Conservation (phyloP, 352 stramenopile species). For the Lagenidium sp. region DNA sequence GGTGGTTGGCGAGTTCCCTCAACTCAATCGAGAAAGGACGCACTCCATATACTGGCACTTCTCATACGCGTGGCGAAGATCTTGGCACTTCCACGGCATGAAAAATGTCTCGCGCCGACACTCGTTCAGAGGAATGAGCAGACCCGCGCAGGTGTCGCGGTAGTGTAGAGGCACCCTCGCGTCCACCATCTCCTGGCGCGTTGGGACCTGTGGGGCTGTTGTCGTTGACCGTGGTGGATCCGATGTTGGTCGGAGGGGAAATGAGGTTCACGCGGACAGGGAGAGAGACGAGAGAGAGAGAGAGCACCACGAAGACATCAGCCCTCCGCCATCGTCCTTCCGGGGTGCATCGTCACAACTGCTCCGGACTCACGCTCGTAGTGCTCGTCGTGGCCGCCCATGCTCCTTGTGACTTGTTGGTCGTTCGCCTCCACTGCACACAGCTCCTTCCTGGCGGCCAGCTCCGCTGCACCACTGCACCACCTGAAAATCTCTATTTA, state of each 20-base stretch:
- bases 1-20: too few species aligned
- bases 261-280: too few species aligned
- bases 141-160: constrained; percentile 93
- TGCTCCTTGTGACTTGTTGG: constrained; percentile 24
- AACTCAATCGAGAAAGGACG: background rate
- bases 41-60: constrained; percentile 97
- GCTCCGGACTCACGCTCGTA: constrained; percentile 67
- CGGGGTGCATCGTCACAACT: too few species aligned
- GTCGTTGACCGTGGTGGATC: too few species aligned
- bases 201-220: constrained; percentile 59
- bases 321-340: too few species aligned
- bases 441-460: too few species aligned
- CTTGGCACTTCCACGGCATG: constrained; percentile 93
- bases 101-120: constrained; percentile 92
- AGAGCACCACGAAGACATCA: too few species aligned
- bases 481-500: constrained; percentile 11
- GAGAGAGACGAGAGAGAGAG: too few species aligned
- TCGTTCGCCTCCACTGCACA: too few species aligned
- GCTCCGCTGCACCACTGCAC: constrained; percentile 5
- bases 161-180: constrained; percentile 91
- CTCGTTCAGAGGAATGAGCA: constrained; percentile 95
- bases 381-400: constrained; percentile 51
- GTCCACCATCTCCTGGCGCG: constrained; percentile 91
- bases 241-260: too few species aligned
- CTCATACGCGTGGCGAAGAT: constrained; percentile 97